Base-by-base conservation (phyloP, 495 filamentous ascomycete genomes). In the Daldinia grandis region DNA sequence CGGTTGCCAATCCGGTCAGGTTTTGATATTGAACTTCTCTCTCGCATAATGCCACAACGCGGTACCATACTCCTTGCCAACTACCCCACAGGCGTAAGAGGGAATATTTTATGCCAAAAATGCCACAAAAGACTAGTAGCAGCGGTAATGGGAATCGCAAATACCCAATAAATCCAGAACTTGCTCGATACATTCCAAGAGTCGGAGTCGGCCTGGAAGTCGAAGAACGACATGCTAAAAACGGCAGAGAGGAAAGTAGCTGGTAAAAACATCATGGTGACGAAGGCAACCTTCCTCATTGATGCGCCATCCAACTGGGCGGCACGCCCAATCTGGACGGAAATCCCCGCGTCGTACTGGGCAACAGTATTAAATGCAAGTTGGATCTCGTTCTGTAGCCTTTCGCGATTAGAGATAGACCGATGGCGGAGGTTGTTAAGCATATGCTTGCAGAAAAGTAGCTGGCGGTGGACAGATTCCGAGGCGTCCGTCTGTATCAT, bases 311-410 rank as follows among this genome's bases (percentile, higher is more conserved):
- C 81, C 15, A 47, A 40, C 53, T 78, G 76, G 19, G 79, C 74
- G 0, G 80, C 80, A 10, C 57, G 73, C 21, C 77, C 76, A 28
- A 82, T 80, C 54, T 79, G 55, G 17, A 83, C 71, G 0, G 76
- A 72, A 9, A 76, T 73, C 28, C 61, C 58, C 10, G 78, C 69
- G 65, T 83, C 78, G 40, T 78, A 69, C 58, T 80, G 81, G 7
- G 81, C 74, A 27, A 84, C 77, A 1, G 66, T 77, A 58, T 83
- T 73, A 68, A 77, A 82, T 17, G 76, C 74, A 25, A 85, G 79
- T 40, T 81, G 74, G 15, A 84, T 85, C 73, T 86, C 82, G 66
- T 84, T 84, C 15, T 63, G 40, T 31, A 77, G 44, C 5, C 74
- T 68, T 57, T 78, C 78, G 53, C 80, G 73, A 55, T 83, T 85